Conservation (phyloP, 306 rosid genomes). For the Leucaena leucocephala region DNA sequence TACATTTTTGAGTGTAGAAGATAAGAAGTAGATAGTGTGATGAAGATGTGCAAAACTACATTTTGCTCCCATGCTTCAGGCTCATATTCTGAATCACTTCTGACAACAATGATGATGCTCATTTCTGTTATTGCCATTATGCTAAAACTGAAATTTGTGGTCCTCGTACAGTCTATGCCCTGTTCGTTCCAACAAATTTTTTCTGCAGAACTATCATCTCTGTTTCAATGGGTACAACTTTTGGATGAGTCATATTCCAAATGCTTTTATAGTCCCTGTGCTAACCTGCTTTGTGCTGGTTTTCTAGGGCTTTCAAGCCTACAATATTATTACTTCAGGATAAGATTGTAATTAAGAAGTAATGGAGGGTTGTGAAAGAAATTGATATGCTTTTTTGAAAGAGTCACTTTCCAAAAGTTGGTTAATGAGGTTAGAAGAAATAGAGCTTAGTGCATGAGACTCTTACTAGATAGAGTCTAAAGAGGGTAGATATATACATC, state of each 20-base stretch:
- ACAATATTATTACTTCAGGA: not conserved
- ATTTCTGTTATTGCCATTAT: conserved; percentile 18
- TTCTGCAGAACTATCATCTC: conserved; percentile 13
- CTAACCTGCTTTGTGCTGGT: not conserved
- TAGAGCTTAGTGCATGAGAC: no score
- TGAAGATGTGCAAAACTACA: conserved; percentile 11
- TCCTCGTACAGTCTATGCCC: not conserved
- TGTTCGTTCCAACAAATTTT: conserved; percentile 1
- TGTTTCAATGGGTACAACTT: not conserved
- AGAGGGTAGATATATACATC: no score
- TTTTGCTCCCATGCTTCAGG: conserved; percentile 31
- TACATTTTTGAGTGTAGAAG: conserved; percentile 19
- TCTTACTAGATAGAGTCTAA: no score
- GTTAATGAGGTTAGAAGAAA: not conserved
- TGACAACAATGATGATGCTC: conserved; percentile 20
- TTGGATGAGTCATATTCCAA: not conserved
- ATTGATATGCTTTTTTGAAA: not conserved
- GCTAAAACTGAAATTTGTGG: conserved; percentile 9
- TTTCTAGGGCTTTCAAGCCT: not conserved
- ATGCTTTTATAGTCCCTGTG: not conserved
- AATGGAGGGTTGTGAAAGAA: not conserved
- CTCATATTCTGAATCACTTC: conserved; percentile 2
- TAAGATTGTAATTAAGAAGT: not conserved
- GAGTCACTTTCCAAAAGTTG: not conserved
- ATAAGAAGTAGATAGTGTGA: conserved; percentile 1